Evolutionary conservation across 2,329 filamentous ascomycete species (phyloP), one percentile per base, ranked within the genome.

Genomic region (Clarireedia monteithiana): DNA sequence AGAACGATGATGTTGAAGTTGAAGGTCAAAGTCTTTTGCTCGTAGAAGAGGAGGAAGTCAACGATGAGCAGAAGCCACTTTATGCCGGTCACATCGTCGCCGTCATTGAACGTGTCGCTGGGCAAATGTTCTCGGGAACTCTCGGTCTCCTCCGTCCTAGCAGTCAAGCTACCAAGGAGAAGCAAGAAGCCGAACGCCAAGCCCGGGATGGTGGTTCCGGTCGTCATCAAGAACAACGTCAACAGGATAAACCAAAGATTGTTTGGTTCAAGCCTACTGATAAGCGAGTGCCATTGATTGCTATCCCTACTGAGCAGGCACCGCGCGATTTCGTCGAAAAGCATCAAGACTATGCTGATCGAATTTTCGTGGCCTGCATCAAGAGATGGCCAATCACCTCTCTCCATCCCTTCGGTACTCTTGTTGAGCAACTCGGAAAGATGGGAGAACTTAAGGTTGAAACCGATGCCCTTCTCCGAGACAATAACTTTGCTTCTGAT

Each of bases 211-310:
- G 91, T 60, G 80, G 77, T 62, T 80, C 81, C 62, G 74, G 75
- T 53, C 85, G 87, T 60, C 82, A 85, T 53, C 85, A 94, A 62
- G 89, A 91, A 59, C 85, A 87, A 62, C 89, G 91, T 53, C 83
- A 89, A 61, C 91, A 95, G 70, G 94, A 99, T 62, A 96, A 96
- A 75, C 94, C 94, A 61, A 99, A 99, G 84, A 99, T 99, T 74
- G 94, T 99, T 44, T 99, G 94, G 94, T 99, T 99, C 78, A 99
- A 99, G 79, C 94, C 94, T 57, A 99, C 94, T 1, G 94, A 99
- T 75, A 97, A 99, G 82, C 90, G 94, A 69, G 94, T 99, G 48
- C 94, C 94, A 50, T 79, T 99, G 63, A 99, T 99, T 72, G 94
- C 94, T 53, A 99, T 99, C 62, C 94, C 94, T 1, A 99, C 94